Evolutionary conservation across 768 basidiomycete species (phyloP).

Genomic region (Filobasidium floriforme): DNA sequence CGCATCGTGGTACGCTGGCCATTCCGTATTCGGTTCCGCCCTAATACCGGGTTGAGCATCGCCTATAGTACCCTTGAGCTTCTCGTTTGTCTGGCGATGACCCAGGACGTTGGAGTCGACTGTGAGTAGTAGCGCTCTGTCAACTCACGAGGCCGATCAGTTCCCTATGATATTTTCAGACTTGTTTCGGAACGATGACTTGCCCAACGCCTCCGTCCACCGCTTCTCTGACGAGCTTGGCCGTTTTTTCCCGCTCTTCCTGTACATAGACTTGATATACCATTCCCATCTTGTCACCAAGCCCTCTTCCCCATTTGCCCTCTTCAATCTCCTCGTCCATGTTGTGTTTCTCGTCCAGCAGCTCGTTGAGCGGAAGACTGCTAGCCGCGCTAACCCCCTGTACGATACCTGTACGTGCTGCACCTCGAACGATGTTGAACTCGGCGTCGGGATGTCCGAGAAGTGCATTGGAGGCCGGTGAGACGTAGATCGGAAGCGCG

Average conservation of each 20-base stretch:
- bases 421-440: constrained; percentile 51
- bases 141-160: too few relatives aligned
- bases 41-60: constrained; percentile 31
- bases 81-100: constrained; percentile 42
- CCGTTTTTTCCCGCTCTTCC: constrained; percentile 57
- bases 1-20: constrained; percentile 36
- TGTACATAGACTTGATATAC: constrained; percentile 64
- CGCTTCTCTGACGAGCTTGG: constrained; percentile 61
- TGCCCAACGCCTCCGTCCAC: constrained; percentile 60
- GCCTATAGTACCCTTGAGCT: constrained; percentile 33
- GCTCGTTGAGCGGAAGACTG: constrained; percentile 44
- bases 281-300: constrained; percentile 37
- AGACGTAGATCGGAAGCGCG: constrained; percentile 46
- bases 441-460: constrained; percentile 65
- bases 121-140: constrained; percentile 76
- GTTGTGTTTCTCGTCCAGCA: constrained; percentile 39
- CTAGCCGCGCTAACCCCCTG: constrained; percentile 38
- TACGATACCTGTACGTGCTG: constrained; percentile 41
- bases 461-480: constrained; percentile 47
- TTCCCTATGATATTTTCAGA: not conserved
- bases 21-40: constrained; percentile 35
- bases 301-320: not conserved
- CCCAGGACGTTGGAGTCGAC: constrained; percentile 78
- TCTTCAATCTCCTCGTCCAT: constrained; percentile 30
- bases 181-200: constrained; percentile 15